Conservation (phyloP, 2,329 filamentous ascomycete genomes). For the Rhynchosporium agropyri region DNA sequence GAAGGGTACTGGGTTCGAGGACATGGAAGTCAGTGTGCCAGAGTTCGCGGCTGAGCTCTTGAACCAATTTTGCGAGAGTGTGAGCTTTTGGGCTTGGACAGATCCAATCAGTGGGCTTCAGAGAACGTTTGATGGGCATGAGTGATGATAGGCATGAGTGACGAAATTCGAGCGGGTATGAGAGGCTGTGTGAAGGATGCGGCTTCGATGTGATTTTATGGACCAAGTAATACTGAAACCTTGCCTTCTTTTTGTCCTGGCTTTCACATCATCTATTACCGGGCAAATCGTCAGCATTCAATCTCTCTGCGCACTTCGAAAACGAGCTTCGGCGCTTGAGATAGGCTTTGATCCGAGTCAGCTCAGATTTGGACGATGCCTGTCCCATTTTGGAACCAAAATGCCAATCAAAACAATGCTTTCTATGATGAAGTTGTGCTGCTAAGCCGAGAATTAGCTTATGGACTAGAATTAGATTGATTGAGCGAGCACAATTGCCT, state of each 20-base stretch:
- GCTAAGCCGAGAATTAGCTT: neutral
- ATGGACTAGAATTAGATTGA: too few relatives aligned
- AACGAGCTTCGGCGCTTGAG: too few relatives aligned
- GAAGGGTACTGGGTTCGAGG: neutral
- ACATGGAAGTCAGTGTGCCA: neutral
- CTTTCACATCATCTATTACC: too few relatives aligned
- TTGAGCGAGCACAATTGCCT: too few relatives aligned
- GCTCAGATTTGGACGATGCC: too few relatives aligned
- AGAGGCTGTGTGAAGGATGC: neutral
- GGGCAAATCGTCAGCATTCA: too few relatives aligned
- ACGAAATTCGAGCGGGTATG: neutral
- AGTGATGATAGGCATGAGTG: neutral
- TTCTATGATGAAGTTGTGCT: neutral
- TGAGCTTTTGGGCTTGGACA: slow-evolving; percentile 4
- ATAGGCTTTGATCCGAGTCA: too few relatives aligned
- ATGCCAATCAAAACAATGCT: neutral
- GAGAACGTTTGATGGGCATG: neutral
- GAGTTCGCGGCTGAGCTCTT: slow-evolving; percentile 5
- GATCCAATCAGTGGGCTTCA: slow-evolving; percentile 11
- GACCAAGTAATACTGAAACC: too few relatives aligned
- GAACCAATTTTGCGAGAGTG: slow-evolving; percentile 7
- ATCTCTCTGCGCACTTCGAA: too few relatives aligned
- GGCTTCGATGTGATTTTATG: neutral
- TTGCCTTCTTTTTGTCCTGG: too few relatives aligned
- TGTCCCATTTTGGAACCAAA: neutral